Percentiles rank a stretch among this genome's conserved stretches.
These are phyloP conservation scores for Dendrobium nobile DNA, from an alignment of 106 monocot genomes.

Conservation along the genomic window DNA sequence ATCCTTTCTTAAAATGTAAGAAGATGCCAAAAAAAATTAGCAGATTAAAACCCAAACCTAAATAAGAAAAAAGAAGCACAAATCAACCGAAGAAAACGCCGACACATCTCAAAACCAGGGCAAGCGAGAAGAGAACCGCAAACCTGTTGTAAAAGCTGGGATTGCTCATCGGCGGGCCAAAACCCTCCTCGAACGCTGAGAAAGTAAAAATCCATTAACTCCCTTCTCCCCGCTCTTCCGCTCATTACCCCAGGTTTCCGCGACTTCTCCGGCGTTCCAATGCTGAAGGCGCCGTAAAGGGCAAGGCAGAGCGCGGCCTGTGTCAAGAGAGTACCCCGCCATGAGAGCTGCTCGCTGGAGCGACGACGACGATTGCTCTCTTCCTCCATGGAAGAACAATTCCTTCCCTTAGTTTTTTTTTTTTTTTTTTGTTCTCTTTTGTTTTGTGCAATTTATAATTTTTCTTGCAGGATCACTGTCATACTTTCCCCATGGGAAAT, in stretches of 20 bases:
- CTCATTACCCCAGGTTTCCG: neutral
- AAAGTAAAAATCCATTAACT: slow-evolving; percentile 39
- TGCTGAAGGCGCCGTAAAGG: slow-evolving; percentile 46
- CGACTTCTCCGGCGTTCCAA: slow-evolving; percentile 28
- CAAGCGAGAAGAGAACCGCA: slow-evolving; percentile 1
- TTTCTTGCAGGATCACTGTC: too few species aligned
- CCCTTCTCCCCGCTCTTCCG: neutral
- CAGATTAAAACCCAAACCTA: neutral
- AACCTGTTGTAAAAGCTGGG: slow-evolving; percentile 28
- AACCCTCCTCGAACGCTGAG: slow-evolving; percentile 39
- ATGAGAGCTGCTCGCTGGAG: slow-evolving; percentile 18
- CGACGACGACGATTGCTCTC: too few species aligned
- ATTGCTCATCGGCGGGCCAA: slow-evolving; percentile 18
- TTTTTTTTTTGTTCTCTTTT: too few species aligned
- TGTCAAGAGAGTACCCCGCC: slow-evolving; percentile 28
- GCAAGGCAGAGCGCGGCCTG: slow-evolving; percentile 53
- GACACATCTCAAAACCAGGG: neutral
- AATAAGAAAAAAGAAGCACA: neutral
- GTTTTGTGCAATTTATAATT: too few species aligned
- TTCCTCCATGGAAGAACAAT: slow-evolving; percentile 4
- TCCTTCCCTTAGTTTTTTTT: neutral
- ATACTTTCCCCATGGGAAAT: too few species aligned
- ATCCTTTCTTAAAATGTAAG: too few species aligned
- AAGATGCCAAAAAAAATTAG: too few species aligned
- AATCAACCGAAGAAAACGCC: neutral